Evolutionary conservation across 2,329 filamentous ascomycete genomes (phyloP), one percentile per base, ranked within the genome.

Genomic region (Aspergillus ibericus): DNA sequence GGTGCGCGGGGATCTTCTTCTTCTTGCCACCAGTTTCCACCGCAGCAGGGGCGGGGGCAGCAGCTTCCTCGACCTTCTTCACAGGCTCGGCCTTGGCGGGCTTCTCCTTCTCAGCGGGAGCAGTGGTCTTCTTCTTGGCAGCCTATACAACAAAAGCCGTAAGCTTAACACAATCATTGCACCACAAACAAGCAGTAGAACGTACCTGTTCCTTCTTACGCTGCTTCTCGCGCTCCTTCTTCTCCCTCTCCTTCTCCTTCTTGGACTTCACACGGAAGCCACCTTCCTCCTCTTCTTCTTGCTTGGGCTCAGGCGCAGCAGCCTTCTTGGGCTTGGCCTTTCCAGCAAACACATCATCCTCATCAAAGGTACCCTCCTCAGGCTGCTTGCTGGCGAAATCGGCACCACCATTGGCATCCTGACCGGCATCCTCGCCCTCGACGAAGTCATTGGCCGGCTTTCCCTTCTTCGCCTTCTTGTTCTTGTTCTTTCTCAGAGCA

Each of bases 161-260:
- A 10, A 53, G 25, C 10, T 29, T 32, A 6, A 53, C 25, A 18
- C 36, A 3, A 18, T 7, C 22, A 52, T 2, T 4, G 1, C 22
- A 51, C 44, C 47, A 48, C 46, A 1, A 29, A n/a, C 47, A 22
- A 42, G 42, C 42, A 50, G 55, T 18, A 59, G 46, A 44, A 52
- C 27, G 58, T 75, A 95, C 92, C 85, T 98, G 90, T 78, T 99
- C 95, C 86, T 93, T 99, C 82, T 99, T 99, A 66, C 93, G 85
- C 80, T 95, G 91, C 86, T 99, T 99, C 82, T 99, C 95, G 61
- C 92, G 88, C 81, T 99, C 95, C 81, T 97, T 99, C 84, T 93
- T 98, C 71, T 93, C 83, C 78, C 92, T 96, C 77, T 99, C 95
- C 81, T 99, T 99, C 81, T 99, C 93, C 59, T 96, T 95, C 85